Conservation (phyloP, 1,284 basidiomycete species). For the Puccinia sorghi region DNA sequence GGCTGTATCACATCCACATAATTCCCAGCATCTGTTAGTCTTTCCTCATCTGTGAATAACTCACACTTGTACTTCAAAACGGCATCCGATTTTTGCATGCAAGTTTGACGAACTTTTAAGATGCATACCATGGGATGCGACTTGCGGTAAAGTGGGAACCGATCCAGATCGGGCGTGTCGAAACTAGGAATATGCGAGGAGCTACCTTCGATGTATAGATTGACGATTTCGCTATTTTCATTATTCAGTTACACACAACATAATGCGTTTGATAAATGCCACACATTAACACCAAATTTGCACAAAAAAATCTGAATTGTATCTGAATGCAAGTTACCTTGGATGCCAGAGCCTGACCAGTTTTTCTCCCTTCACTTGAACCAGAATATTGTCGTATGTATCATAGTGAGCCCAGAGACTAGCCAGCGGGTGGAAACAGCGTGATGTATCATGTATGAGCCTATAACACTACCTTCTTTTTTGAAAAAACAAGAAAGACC, state of each 20-base stretch:
- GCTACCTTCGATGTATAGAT: slow-evolving; percentile 48
- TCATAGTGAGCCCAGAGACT: slow-evolving; percentile 50
- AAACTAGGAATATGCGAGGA: slow-evolving; percentile 45
- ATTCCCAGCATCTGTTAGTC: neutral
- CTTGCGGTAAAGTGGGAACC: slow-evolving; percentile 47
- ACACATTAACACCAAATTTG: neutral
- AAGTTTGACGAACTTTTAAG: slow-evolving; percentile 34
- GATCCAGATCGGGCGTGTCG: slow-evolving; percentile 40
- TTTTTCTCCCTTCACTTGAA: slow-evolving; percentile 44
- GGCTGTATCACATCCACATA: slow-evolving; percentile 3
- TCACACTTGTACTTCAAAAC: neutral
- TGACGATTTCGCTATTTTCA: slow-evolving; percentile 26
- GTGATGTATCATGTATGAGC: neutral
- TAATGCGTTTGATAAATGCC: neutral
- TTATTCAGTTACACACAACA: neutral
- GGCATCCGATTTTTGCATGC: neutral
- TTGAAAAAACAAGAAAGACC: neutral
- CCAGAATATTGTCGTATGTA: slow-evolving; percentile 45
- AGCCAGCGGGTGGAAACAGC: neutral
- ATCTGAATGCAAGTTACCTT: slow-evolving; percentile 10
- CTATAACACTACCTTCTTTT: neutral
- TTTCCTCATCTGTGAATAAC: neutral
- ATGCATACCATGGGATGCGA: slow-evolving; percentile 33
- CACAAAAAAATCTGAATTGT: neutral
- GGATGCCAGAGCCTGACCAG: slow-evolving; percentile 47